Evolutionary conservation across 495 filamentous ascomycete genomes (phyloP).

Genomic region (Podospora appendiculata): DNA sequence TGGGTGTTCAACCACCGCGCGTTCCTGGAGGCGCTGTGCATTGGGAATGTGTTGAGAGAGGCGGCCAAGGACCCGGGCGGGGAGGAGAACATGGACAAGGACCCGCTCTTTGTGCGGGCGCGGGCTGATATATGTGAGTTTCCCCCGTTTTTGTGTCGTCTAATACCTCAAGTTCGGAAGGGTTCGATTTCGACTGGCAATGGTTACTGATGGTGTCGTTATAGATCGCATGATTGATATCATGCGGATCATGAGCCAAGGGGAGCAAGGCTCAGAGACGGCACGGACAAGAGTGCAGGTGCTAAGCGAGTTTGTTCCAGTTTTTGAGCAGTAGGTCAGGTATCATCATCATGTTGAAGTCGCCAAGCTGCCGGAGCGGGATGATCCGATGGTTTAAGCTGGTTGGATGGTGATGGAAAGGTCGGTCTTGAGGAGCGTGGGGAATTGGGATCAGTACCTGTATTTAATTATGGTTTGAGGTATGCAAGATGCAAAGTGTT

Average conservation of each 20-base stretch:
- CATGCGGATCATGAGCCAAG: slow-evolving; percentile 44
- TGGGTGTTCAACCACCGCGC: slow-evolving; percentile 71
- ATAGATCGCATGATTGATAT: slow-evolving; percentile 51
- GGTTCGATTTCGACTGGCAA: background rate
- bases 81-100: slow-evolving; percentile 29
- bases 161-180: background rate
- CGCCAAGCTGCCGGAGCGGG: too few relatives aligned
- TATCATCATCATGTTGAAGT: too few relatives aligned
- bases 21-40: slow-evolving; percentile 58
- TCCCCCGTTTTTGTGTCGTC: background rate
- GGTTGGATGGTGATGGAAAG: too few relatives aligned
- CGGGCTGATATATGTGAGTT: slow-evolving; percentile 48
- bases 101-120: slow-evolving; percentile 47
- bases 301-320: slow-evolving; percentile 38
- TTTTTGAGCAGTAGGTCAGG: too few relatives aligned
- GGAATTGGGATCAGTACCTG: too few relatives aligned
- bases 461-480: too few relatives aligned
- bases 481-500: too few relatives aligned
- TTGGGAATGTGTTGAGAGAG: slow-evolving; percentile 38
- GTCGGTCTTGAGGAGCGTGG: too few relatives aligned
- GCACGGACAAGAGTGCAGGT: slow-evolving; percentile 49
- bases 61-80: slow-evolving; percentile 22
- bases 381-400: too few relatives aligned
- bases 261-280: slow-evolving; percentile 43
- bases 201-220: background rate